These are phyloP conservation scores for Lactifluus rugatus DNA, from an alignment of 768 basidiomycete species.

Conservation along the genomic window DNA sequence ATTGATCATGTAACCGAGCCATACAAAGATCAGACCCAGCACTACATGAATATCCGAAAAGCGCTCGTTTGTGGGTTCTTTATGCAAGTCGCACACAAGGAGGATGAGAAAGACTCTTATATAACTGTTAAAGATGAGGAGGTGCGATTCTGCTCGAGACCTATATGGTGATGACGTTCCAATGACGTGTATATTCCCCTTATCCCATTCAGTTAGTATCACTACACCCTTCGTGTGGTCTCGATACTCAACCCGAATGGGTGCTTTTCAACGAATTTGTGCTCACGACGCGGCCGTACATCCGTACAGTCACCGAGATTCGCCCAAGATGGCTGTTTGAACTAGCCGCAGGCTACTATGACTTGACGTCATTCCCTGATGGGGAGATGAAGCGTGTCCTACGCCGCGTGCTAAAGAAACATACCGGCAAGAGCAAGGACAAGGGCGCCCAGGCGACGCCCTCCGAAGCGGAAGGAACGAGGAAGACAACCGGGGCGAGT, in stretches of 20 bases:
- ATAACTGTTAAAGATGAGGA: constrained; percentile 93
- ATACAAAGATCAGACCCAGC: constrained; percentile 43
- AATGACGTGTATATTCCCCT: not conserved
- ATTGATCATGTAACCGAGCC: constrained; percentile 58
- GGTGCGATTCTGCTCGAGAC: constrained; percentile 33
- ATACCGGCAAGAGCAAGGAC: not conserved
- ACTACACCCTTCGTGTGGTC: constrained; percentile 79
- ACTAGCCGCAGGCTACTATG: constrained; percentile 57
- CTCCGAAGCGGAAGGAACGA: not conserved
- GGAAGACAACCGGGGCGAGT: not conserved
- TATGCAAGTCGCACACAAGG: constrained; percentile 96
- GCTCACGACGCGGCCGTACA: constrained; percentile 77
- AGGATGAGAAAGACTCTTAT: constrained; percentile 78
- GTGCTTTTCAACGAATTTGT: constrained; percentile 93
- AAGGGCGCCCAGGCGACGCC: not conserved
- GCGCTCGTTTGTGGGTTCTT: constrained; percentile 90
- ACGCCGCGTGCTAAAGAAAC: constrained; percentile 14
- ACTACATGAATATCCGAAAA: constrained; percentile 66
- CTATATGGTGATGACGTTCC: not conserved
- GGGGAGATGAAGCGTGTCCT: constrained; percentile 58
- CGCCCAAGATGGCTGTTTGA: constrained; percentile 77
- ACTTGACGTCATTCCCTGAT: constrained; percentile 50
- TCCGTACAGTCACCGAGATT: constrained; percentile 86
- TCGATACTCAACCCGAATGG: constrained; percentile 86
- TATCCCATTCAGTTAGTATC: constrained; percentile 42